phyloP scores from a whole-genome alignment of 1,284 basidiomycete species.

The Tilletia indica region DNA sequence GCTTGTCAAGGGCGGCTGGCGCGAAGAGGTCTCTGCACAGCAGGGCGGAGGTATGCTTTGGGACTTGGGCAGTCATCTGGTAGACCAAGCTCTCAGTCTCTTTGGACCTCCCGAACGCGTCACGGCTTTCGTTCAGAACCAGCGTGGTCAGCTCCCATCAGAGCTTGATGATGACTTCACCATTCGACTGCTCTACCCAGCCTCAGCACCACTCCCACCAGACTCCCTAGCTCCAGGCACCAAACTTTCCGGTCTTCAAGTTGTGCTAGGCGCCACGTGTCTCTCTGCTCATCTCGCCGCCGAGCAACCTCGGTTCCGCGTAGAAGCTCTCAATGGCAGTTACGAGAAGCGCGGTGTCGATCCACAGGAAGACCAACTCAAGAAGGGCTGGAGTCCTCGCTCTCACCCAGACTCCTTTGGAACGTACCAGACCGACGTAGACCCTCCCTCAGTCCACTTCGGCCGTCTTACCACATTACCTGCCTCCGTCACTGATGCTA shows the following conservation, averaged over 20 bases:
- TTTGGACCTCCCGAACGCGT: constrained; percentile 49
- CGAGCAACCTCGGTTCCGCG: constrained; percentile 46
- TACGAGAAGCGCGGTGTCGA: constrained; percentile 51
- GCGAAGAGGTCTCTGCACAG: constrained; percentile 39
- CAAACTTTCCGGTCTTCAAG: constrained; percentile 40
- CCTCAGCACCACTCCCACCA: constrained; percentile 33
- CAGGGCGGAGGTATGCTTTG: constrained; percentile 52
- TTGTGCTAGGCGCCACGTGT: constrained; percentile 43
- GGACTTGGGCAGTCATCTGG: constrained; percentile 51
- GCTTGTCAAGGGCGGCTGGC: constrained; percentile 50
- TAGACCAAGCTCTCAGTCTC: constrained; percentile 48
- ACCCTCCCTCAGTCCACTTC: constrained; percentile 35
- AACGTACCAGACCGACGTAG: constrained; percentile 32
- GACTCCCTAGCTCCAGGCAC: constrained; percentile 38
- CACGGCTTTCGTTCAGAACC: constrained; percentile 42
- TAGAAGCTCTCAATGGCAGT: constrained; percentile 46
- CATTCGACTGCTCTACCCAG: constrained; percentile 42
- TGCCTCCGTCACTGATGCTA: background rate
- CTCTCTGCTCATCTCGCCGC: constrained; percentile 45
- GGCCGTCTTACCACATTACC: constrained; percentile 44
- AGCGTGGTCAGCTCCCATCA: constrained; percentile 39
- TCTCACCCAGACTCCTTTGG: constrained; percentile 48
- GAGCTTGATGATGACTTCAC: constrained; percentile 53
- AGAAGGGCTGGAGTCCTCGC: constrained; percentile 43
- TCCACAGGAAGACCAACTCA: constrained; percentile 53